Conservation (phyloP, 495 filamentous ascomycete genomes). For the Daldinia caldariorum region DNA sequence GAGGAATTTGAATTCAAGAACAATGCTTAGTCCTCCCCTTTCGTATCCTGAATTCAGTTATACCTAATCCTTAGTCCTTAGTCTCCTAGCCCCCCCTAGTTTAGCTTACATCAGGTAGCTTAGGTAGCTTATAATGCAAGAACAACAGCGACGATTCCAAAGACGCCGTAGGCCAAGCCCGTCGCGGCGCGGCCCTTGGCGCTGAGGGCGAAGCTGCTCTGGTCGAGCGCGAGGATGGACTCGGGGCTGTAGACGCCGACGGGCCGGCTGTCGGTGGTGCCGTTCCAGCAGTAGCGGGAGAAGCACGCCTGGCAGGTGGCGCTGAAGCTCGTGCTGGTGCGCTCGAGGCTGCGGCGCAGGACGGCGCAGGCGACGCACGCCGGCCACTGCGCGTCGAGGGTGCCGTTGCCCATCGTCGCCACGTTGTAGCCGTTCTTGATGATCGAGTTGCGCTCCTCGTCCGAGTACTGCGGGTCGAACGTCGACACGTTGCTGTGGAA, state of each 20-base stretch:
- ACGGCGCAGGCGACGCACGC: constrained; percentile 89
- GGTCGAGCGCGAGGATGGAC: constrained; percentile 26
- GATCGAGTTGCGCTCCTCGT: constrained; percentile 73
- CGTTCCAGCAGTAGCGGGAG: constrained; percentile 86
- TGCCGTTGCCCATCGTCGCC: constrained; percentile 83
- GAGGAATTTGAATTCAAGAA: background rate
- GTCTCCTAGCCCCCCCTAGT: background rate
- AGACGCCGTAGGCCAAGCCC: constrained; percentile 28
- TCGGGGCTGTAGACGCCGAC: constrained; percentile 49
- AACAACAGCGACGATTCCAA: constrained; percentile 19
- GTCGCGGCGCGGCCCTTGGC: constrained; percentile 6
- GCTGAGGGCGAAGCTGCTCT: constrained; percentile 11
- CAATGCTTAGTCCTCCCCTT: background rate
- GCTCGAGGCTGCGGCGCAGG: constrained; percentile 75
- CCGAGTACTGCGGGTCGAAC: constrained; percentile 68
- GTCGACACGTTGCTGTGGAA: constrained; percentile 78
- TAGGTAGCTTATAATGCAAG: constrained; percentile 5
- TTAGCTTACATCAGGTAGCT: no score
- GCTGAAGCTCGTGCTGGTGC: constrained; percentile 71
- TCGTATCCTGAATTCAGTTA: no score
- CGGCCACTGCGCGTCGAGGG: constrained; percentile 75
- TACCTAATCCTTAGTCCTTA: no score
- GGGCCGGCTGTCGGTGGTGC: constrained; percentile 62
- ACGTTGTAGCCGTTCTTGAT: constrained; percentile 86
- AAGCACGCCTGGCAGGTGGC: constrained; percentile 79